phyloP scores from a whole-genome alignment of 176 grass and related monocot genomes.

The Avena sativa region DNA sequence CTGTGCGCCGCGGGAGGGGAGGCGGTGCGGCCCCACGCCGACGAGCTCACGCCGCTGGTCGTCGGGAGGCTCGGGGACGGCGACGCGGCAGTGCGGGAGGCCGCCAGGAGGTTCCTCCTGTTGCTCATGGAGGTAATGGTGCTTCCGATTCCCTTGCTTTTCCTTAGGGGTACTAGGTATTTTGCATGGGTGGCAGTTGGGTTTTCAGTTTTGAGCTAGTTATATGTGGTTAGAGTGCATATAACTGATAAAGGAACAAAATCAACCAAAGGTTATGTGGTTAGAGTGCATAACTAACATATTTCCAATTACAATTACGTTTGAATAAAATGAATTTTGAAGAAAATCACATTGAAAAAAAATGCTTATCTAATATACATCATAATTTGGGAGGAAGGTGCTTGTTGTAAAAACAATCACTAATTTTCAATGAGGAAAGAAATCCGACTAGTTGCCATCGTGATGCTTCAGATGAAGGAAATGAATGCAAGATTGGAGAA shows the following conservation, averaged over 20 bases:
- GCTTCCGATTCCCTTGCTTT: not conserved
- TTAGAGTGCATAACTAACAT: not conserved
- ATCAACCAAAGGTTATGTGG: too few species aligned
- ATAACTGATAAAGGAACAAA: too few species aligned
- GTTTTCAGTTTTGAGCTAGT: not conserved
- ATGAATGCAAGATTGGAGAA: constrained; percentile 67
- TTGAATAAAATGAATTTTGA: not conserved
- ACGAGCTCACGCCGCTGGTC: constrained; percentile 56
- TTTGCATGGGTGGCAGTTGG: not conserved
- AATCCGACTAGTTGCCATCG: not conserved
- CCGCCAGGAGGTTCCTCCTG: constrained; percentile 68
- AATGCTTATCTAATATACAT: not conserved
- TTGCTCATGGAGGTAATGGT: constrained; percentile 73
- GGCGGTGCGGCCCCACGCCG: constrained; percentile 47
- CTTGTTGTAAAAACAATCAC: not conserved
- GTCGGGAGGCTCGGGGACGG: constrained; percentile 59
- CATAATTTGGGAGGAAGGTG: not conserved
- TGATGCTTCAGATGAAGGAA: constrained; percentile 77
- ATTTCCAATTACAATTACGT: not conserved
- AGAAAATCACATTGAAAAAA: not conserved
- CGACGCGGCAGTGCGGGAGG: constrained; percentile 64
- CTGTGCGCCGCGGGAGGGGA: constrained; percentile 41
- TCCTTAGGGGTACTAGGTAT: not conserved
- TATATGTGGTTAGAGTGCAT: too few species aligned
- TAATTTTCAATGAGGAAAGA: not conserved